Base-by-base conservation (phyloP, 2,329 filamentous ascomycete genomes). In the Didymosphaeria variabile region DNA sequence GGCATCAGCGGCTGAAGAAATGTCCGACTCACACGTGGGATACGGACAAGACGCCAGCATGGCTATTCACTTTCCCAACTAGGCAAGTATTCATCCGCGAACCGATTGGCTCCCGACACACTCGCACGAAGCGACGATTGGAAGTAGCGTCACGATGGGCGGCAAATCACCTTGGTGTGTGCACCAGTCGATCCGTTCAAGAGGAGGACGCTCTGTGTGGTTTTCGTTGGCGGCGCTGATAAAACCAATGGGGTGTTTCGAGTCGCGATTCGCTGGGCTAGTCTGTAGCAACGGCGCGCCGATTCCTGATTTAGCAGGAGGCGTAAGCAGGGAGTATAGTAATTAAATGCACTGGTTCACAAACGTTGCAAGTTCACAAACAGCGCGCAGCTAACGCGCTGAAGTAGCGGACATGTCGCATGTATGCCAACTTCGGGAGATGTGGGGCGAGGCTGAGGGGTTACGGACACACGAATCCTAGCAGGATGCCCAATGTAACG, bases 161-260 rank as follows among this genome's bases (percentile, higher is more conserved):
- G 59, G 65, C 64, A 64, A 67, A 58, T 55, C 57, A 21, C 38
- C 3, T 45, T 13, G 8, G 42, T 45, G 19, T 55, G 32, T 60
- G 40, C 44, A 40, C 47, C 55, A 58, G 49, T 26, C 23, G 49
- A 52, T 52, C n/a, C 19, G 59, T 54, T 57, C 58, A 58, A 57
- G 52, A 65, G 66, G 57, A 40, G 50, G 31, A 49, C 64, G 58
- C 65, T 17, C 59, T 67, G 66, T 69, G 64, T 65, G 67, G 60
- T 58, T 60, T 56, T 54, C 44, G 55, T 63, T 62, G 56, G 65
- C 68, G 69, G 73, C 72, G 73, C 67, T 61, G 59, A 50, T 34
- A 51, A 29, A 65, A 59, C 75, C 72, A 77, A 77, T 77, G 60
- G 60, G 46, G 50, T 23, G 61, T 64, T 62, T 36, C 15, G 36